Conservation (phyloP, 352 stramenopile genomes). For the Globisporangium cederbergense region DNA sequence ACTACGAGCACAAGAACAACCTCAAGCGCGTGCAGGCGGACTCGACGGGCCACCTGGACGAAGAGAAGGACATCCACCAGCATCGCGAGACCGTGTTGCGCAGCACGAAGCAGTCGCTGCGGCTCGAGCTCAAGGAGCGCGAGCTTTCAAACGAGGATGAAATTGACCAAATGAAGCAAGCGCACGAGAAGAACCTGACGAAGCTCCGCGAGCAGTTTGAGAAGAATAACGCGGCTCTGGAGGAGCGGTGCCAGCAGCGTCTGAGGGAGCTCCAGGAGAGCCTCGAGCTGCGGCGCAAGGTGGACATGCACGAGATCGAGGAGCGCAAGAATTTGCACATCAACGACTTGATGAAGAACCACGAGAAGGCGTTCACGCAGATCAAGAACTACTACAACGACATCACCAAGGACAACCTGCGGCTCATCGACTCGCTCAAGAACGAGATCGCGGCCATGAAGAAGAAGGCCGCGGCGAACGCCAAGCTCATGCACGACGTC, state of each 20-base stretch:
- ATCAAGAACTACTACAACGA: slow-evolving; percentile 97
- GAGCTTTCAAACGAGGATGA: slow-evolving; percentile 87
- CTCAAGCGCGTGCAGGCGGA: slow-evolving; percentile 83
- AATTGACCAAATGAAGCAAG: slow-evolving; percentile 88
- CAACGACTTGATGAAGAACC: slow-evolving; percentile 94
- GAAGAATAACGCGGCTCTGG: slow-evolving; percentile 74
- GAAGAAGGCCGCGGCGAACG: slow-evolving; percentile 87
- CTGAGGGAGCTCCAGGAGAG: slow-evolving; percentile 76
- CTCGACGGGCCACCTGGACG: slow-evolving; percentile 57
- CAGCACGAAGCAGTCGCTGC: slow-evolving; percentile 68
- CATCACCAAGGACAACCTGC: slow-evolving; percentile 93
- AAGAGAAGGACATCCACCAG: slow-evolving; percentile 70
- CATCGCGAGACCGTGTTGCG: slow-evolving; percentile 62
- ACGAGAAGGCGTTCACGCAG: slow-evolving; percentile 90
- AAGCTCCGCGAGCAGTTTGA: slow-evolving; percentile 91
- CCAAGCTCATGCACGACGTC: slow-evolving; percentile 93
- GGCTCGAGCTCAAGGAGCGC: slow-evolving; percentile 79
- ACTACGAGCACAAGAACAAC: slow-evolving; percentile 95
- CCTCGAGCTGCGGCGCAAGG: slow-evolving; percentile 89
- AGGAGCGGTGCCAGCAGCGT: slow-evolving; percentile 63
- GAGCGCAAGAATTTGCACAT: slow-evolving; percentile 95
- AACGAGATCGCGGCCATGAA: slow-evolving; percentile 92
- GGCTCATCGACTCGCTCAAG: slow-evolving; percentile 91
- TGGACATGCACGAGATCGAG: slow-evolving; percentile 92
- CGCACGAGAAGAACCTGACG: slow-evolving; percentile 91